These are phyloP conservation scores for Xylogone sp. DNA, from an alignment of 2,329 filamentous ascomycete genomes.

Conservation along the genomic window DNA sequence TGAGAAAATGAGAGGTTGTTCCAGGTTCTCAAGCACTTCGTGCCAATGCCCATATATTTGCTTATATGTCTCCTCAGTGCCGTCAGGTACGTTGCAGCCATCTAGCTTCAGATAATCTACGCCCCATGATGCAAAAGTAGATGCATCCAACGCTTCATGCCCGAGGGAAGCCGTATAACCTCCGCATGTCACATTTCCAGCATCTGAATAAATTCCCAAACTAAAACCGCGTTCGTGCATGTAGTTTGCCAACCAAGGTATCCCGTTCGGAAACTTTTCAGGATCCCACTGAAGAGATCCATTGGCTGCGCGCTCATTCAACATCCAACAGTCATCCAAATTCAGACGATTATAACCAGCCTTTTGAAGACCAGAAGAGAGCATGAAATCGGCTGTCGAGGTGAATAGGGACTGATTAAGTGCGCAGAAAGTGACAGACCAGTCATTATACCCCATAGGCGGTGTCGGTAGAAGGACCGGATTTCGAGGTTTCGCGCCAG, in stretches of 20 bases:
- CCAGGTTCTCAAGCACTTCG: conserved; percentile 23
- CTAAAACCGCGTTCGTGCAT: conserved; percentile 57
- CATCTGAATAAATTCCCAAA: conserved; percentile 61
- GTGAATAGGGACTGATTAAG: conserved; percentile 45
- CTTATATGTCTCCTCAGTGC: conserved; percentile 34
- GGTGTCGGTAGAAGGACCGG: conserved; percentile 31
- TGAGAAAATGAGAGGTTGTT: conserved; percentile 26
- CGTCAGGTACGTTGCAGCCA: conserved; percentile 43
- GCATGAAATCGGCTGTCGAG: conserved; percentile 43
- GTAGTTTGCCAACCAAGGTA: conserved; percentile 48
- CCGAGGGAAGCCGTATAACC: conserved; percentile 54
- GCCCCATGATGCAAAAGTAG: conserved; percentile 50
- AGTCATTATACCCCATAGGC: conserved; percentile 50
- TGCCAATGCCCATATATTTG: conserved; percentile 40
- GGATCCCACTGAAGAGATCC: conserved; percentile 42
- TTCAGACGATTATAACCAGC: conserved; percentile 55
- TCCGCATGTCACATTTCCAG: conserved; percentile 41
- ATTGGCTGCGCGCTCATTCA: conserved; percentile 37
- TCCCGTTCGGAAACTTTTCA: conserved; percentile 54
- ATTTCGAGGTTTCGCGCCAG: not conserved
- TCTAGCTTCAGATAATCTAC: conserved; percentile 59
- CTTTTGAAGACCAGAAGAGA: conserved; percentile 43
- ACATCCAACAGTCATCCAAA: conserved; percentile 60
- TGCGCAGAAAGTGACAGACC: conserved; percentile 43
- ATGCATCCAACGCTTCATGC: conserved; percentile 54